Evolutionary conservation across 495 filamentous ascomycete genomes (phyloP).

Genomic region (Saxispiralis lemnorum): DNA sequence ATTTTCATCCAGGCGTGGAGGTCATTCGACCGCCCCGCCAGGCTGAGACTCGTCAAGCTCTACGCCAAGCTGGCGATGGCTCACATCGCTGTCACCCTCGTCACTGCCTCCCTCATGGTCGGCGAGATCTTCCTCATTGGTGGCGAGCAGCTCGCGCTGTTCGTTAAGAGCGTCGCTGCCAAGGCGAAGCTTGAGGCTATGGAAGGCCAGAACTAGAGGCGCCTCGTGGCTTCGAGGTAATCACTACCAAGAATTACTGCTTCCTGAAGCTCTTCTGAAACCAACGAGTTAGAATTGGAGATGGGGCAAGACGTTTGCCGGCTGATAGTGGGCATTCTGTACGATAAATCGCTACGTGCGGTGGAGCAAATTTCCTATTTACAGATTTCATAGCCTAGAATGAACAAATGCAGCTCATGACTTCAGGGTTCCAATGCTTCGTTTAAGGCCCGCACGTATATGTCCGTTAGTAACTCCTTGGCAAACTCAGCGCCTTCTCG

Average conservation of each 20-base stretch:
- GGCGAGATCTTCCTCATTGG: slow-evolving; percentile 12
- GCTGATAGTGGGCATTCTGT: too few species aligned
- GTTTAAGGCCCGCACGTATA: not conserved
- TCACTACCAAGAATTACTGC: too few species aligned
- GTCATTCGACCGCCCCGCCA: slow-evolving; percentile 47
- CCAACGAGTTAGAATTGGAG: too few species aligned
- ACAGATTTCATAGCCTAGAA: too few species aligned
- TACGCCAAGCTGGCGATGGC: slow-evolving; percentile 46
- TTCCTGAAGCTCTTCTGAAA: too few species aligned
- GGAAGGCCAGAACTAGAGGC: slow-evolving; percentile 4
- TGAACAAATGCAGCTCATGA: not conserved
- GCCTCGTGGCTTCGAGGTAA: too few species aligned
- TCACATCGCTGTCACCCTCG: slow-evolving; percentile 27
- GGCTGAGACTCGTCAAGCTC: slow-evolving; percentile 48
- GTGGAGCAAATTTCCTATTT: too few species aligned
- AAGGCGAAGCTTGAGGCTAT: slow-evolving; percentile 10
- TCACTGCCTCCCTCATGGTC: slow-evolving; percentile 15
- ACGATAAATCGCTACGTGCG: too few species aligned
- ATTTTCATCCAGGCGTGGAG: slow-evolving; percentile 54
- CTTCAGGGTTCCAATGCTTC: not conserved
- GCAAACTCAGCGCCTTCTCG: slow-evolving; percentile 48
- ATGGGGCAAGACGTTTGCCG: too few species aligned
- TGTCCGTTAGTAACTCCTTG: slow-evolving; percentile 32
- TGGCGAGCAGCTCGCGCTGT: slow-evolving; percentile 6
- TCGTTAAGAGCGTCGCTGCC: slow-evolving; percentile 8